Conservation (phyloP, 2,329 filamentous ascomycete genomes). For the Sphaerulina populicola region DNA sequence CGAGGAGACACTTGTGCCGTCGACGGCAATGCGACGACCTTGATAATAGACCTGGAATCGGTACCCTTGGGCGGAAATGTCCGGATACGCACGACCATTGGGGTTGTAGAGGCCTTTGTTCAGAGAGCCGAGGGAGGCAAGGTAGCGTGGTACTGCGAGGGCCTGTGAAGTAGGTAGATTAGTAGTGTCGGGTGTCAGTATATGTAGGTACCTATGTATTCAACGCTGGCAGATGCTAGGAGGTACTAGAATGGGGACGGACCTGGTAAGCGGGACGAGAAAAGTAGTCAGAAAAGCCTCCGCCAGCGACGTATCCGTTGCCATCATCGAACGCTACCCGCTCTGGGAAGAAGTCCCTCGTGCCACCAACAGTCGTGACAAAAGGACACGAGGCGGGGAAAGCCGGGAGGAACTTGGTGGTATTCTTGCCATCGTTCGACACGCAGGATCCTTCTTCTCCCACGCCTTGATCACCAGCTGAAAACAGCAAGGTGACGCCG, state of each 20-base stretch:
- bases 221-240: conserved; percentile 25
- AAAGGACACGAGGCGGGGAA: conserved; percentile 44
- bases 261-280: conserved; percentile 37
- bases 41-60: conserved; percentile 41
- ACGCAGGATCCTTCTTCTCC: conserved; percentile 38
- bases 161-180: too few relatives aligned
- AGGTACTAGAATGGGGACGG: conserved; percentile 12
- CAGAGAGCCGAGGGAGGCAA: conserved; percentile 33
- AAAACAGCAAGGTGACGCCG: conserved; percentile 55
- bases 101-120: conserved; percentile 39
- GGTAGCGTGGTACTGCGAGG: conserved; percentile 35
- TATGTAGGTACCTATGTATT: conserved; percentile 26
- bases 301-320: conserved; percentile 39
- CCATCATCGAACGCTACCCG: conserved; percentile 33
- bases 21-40: conserved; percentile 38
- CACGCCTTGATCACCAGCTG: conserved; percentile 54
- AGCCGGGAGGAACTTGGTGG: conserved; percentile 38
- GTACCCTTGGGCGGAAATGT: conserved; percentile 46
- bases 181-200: too few relatives aligned
- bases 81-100: conserved; percentile 39
- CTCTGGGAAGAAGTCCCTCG: conserved; percentile 36
- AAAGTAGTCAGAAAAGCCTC: conserved; percentile 40
- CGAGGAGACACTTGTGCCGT: conserved; percentile 47
- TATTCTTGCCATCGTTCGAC: conserved; percentile 40
- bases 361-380: conserved; percentile 41